A percentile compares a stretch with the other conserved stretches of the same genome.
Evolutionary conservation across 345 rosid genomes (phyloP).

Genomic region (Arabidopsis suecica): DNA sequence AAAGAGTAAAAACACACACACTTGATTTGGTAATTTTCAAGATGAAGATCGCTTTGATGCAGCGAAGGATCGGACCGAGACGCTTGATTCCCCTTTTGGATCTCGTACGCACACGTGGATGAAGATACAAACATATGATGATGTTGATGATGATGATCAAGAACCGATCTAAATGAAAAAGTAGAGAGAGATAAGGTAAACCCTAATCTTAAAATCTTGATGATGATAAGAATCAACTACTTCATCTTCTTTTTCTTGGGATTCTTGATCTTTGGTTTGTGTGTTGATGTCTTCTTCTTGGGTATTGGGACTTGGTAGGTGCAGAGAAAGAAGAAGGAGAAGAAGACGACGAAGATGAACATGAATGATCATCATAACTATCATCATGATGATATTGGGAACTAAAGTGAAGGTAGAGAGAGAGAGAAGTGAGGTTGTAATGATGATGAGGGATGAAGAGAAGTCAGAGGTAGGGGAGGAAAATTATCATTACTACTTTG

Average conservation of each 20-base stretch:
- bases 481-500: constrained; percentile 46
- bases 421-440: constrained; percentile 47
- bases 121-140: constrained; percentile 32
- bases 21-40: constrained; percentile 21
- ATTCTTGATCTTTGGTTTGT: constrained; percentile 42
- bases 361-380: constrained; percentile 36
- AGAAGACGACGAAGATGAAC: constrained; percentile 40
- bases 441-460: constrained; percentile 45
- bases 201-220: constrained; percentile 41
- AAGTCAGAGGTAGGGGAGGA: constrained; percentile 47
- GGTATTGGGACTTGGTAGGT: constrained; percentile 45
- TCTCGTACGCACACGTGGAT: constrained; percentile 48
- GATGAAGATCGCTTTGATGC: constrained; percentile 34
- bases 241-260: constrained; percentile 41
- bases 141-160: constrained; percentile 36
- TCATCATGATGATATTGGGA: constrained; percentile 46
- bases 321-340: constrained; percentile 44
- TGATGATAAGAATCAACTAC: constrained; percentile 33
- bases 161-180: constrained; percentile 40
- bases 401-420: constrained; percentile 40
- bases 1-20: constrained; percentile 29
- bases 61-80: constrained; percentile 51
- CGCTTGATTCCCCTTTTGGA: constrained; percentile 52
- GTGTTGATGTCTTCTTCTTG: constrained; percentile 33
- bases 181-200: constrained; percentile 42